phyloP scores from a whole-genome alignment of 306 rosid species.

The Malus sylvestris region DNA sequence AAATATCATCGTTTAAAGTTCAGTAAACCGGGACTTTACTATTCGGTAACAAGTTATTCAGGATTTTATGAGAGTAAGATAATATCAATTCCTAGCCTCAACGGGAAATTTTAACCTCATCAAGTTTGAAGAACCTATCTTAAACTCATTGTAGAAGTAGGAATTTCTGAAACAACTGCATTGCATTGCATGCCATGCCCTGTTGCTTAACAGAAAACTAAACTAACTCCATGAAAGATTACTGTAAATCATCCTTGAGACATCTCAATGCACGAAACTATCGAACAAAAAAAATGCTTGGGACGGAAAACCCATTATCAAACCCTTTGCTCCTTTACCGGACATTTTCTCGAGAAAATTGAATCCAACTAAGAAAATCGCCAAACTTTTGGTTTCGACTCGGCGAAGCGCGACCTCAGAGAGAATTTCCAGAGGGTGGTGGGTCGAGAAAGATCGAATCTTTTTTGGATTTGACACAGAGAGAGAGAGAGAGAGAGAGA shows the following conservation, averaged over 20 bases:
- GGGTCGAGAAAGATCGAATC: neutral
- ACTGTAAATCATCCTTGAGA: neutral
- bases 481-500: no score
- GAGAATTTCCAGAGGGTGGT: neutral
- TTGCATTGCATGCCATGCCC: neutral
- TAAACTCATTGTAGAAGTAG: neutral
- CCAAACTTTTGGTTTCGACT: neutral
- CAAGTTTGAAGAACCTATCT: neutral
- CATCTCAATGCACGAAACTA: neutral
- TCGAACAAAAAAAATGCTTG: neutral
- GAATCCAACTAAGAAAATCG: neutral
- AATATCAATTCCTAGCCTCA: neutral
- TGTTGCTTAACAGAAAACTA: neutral
- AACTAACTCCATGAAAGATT: neutral
- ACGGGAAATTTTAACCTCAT: neutral
- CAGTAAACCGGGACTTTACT: neutral
- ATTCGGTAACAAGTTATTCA: no score
- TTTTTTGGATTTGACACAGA: neutral
- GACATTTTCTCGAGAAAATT: neutral
- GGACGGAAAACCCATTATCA: slow-evolving; percentile 14
- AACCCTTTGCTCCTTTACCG: slow-evolving; percentile 33
- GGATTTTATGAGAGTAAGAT: neutral
- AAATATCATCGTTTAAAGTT: neutral
- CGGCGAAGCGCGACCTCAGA: neutral
- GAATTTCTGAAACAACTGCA: neutral